A percentile compares a stretch with the other conserved stretches of the same genome.
Evolutionary conservation across 148 eudicot species (phyloP).

Genomic region (Rhododendron griersonianum): DNA sequence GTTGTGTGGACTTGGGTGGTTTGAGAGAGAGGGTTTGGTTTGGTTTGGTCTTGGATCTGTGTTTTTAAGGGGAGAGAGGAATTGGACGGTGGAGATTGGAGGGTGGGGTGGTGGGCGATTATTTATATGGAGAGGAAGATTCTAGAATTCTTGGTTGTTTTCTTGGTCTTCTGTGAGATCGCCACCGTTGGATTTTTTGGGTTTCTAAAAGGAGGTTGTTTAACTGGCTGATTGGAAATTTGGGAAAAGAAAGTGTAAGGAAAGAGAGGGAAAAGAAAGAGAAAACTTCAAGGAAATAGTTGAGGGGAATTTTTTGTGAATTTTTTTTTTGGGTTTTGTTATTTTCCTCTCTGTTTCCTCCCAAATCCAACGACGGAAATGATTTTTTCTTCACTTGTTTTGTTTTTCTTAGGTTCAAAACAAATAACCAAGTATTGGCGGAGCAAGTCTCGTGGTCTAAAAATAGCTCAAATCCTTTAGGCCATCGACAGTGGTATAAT

Average conservation of each 20-base stretch:
- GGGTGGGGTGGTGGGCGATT: not conserved
- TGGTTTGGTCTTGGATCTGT: not conserved
- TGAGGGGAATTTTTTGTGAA: not conserved
- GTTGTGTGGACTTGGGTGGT: not conserved
- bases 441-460: no score
- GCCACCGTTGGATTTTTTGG: not conserved
- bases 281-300: not conserved
- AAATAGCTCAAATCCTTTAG: no score
- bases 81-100: constrained; percentile 13
- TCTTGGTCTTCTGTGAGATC: not conserved
- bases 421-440: no score
- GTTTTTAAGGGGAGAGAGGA: not conserved
- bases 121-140: not conserved
- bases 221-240: not conserved
- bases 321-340: no score
- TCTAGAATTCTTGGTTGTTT: not conserved
- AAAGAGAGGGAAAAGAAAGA: not conserved
- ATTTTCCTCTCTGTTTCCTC: no score
- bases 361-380: no score
- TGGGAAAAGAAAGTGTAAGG: not conserved
- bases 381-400: no score
- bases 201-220: not conserved
- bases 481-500: no score
- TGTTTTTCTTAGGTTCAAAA: no score
- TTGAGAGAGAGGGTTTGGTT: not conserved